Base-by-base conservation (phyloP, 2,329 filamentous ascomycete species). In the Calonectria montana region DNA sequence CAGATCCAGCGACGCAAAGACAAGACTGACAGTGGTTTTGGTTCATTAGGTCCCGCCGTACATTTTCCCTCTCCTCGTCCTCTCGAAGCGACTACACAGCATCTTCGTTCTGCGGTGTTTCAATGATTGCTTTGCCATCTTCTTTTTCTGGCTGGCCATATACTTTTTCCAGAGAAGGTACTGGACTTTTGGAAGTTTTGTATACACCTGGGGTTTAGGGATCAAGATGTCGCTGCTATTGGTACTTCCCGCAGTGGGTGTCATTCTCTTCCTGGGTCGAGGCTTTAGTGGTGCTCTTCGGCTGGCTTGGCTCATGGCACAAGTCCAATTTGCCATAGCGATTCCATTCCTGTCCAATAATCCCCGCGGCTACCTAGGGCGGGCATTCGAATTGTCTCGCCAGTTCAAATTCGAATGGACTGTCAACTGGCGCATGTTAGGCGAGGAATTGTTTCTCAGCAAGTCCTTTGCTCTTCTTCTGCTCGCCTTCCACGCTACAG, bases 321-420 rank as follows among this genome's bases (percentile, higher is more conserved):
- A 97, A 79, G 83, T 96, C n/a, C 96, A 98, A 84, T 87, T 97
- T 78, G 82, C 89, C 74, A 86, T 91, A 39, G 89, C 85, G 57
- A 79, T 87, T 50, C 95, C 95, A 0, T 98, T 98, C 84, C 81
- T 94, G 25, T 82, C 87, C 12, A 86, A 85, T 47, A 93, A 95
- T 76, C 84, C 91, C 23, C 83, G 84, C 71, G 94, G 92, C 31
- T 99, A 99, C 81, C 81, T 97, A 21, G 89, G 90, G 57, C 89
- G 94, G 74, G 95, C 97, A 0, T 99, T 99, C 81, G 95, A 99
- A 85, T 89, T 99, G 70, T 95, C 94, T 57, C 90, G 97, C 67
- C 91, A 94, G 78, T 99, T 99, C 85, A 88, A 98, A 78, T 98
- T 96, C 87, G 95, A 96, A 84, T 99, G 97, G 97, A 99, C 97